Conservation (phyloP, 441 rosid species). For the Lepidium campestre region DNA sequence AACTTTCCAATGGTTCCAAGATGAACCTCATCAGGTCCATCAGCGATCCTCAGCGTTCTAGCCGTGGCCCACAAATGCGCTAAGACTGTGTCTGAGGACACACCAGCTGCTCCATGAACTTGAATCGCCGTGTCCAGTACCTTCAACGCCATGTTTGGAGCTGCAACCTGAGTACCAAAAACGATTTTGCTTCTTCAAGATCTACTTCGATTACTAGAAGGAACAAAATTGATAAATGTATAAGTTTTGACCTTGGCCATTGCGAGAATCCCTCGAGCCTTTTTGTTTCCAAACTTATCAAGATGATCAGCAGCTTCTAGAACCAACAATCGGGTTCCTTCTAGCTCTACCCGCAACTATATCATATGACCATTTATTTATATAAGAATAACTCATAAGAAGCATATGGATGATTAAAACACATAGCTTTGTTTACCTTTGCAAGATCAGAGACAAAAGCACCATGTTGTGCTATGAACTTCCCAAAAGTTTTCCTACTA, state of each 20-base stretch:
- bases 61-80: constrained; percentile 93
- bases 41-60: constrained; percentile 83
- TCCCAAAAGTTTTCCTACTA: constrained; percentile 74
- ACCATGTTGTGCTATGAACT: constrained; percentile 84
- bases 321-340: constrained; percentile 75
- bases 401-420: neutral
- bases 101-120: constrained; percentile 85
- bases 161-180: constrained; percentile 59
- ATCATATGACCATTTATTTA: neutral
- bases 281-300: constrained; percentile 84
- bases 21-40: constrained; percentile 96
- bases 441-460: constrained; percentile 87
- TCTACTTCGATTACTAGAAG: neutral
- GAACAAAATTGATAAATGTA: neutral
- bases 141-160: constrained; percentile 86
- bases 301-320: constrained; percentile 93
- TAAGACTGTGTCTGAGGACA: constrained; percentile 74
- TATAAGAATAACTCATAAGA: neutral
- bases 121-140: constrained; percentile 90
- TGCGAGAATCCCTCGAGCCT: constrained; percentile 67
- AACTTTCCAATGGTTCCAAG: constrained; percentile 84
- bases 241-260: constrained; percentile 75
- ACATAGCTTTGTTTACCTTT: constrained; percentile 41
- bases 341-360: constrained; percentile 85
- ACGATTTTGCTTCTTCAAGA: neutral